phyloP scores from a whole-genome alignment of 2,329 filamentous ascomycete genomes.

The Bipolaris oryzae region DNA sequence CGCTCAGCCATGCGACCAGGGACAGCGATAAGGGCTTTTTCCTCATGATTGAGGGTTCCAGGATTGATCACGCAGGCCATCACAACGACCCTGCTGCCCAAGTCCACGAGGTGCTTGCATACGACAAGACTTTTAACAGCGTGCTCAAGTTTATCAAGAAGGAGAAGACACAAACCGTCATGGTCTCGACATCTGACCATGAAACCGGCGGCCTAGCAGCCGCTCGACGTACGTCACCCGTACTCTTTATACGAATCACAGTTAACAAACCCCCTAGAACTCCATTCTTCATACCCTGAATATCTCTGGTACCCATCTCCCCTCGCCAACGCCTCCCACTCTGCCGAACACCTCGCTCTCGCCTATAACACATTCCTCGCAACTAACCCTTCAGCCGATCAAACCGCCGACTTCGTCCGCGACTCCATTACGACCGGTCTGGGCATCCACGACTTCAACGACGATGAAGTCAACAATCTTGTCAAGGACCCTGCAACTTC shows the following conservation, averaged over 20 bases:
- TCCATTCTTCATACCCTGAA: slow-evolving; percentile 66
- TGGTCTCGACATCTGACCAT: slow-evolving; percentile 93
- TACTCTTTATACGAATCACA: not conserved
- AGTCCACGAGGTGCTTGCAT: slow-evolving; percentile 87
- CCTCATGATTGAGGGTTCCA: slow-evolving; percentile 95
- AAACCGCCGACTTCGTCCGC: slow-evolving; percentile 65
- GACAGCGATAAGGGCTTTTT: slow-evolving; percentile 94
- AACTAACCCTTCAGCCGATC: slow-evolving; percentile 33
- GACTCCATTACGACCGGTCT: slow-evolving; percentile 72
- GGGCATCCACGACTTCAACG: slow-evolving; percentile 75
- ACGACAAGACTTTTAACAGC: slow-evolving; percentile 81
- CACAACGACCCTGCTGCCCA: slow-evolving; percentile 63
- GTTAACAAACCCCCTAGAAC: slow-evolving; percentile 52
- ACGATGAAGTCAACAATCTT: slow-evolving; percentile 72
- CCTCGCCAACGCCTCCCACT: slow-evolving; percentile 79
- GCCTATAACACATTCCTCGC: slow-evolving; percentile 67
- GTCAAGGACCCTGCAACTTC: slow-evolving; percentile 63
- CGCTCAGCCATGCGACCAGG: slow-evolving; percentile 79
- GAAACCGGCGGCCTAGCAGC: slow-evolving; percentile 89
- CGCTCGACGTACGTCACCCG: slow-evolving; percentile 69
- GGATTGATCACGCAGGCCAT: slow-evolving; percentile 91
- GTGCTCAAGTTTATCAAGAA: slow-evolving; percentile 84
- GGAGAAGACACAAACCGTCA: slow-evolving; percentile 73
- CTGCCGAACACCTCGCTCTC: slow-evolving; percentile 70
- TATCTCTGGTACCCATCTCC: slow-evolving; percentile 83